Evolutionary conservation across 2,329 filamentous ascomycete species (phyloP).

Genomic region (Biscogniauxia sp.): DNA sequence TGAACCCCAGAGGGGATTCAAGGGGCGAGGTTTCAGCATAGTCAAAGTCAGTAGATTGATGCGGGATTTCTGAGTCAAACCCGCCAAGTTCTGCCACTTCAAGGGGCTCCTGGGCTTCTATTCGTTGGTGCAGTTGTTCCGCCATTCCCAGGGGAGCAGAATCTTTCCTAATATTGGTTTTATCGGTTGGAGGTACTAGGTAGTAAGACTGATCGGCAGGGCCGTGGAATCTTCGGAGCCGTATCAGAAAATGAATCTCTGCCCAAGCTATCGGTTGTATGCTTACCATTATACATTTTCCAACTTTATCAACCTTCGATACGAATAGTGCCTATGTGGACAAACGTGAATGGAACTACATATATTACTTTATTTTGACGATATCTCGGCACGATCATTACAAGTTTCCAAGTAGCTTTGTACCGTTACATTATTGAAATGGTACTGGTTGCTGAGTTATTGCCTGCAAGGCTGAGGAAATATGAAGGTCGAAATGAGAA

Average conservation of each 20-base stretch:
- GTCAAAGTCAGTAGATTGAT: neutral
- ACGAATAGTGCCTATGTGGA: neutral
- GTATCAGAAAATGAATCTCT: neutral
- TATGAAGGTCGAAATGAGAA: too few relatives aligned
- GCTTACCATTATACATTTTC: neutral
- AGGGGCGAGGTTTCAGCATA: neutral
- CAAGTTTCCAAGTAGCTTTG: too few relatives aligned
- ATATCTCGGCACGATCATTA: too few relatives aligned
- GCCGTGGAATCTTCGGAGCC: neutral
- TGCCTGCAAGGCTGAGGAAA: too few relatives aligned
- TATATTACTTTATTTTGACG: neutral
- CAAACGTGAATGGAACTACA: neutral
- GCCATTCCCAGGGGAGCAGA: neutral
- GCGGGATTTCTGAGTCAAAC: neutral
- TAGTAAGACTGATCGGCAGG: too few relatives aligned
- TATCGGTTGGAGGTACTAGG: neutral
- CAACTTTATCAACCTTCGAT: neutral
- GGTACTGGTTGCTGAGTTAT: too few relatives aligned
- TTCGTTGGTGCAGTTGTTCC: neutral
- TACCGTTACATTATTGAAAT: too few relatives aligned
- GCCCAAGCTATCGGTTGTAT: neutral
- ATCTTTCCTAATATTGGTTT: neutral
- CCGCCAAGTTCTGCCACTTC: neutral
- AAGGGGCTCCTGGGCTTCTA: neutral
- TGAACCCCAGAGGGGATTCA: neutral